These are phyloP conservation scores for Alternaria triticimaculans DNA, from an alignment of 2,329 filamentous ascomycete genomes.

Conservation along the genomic window DNA sequence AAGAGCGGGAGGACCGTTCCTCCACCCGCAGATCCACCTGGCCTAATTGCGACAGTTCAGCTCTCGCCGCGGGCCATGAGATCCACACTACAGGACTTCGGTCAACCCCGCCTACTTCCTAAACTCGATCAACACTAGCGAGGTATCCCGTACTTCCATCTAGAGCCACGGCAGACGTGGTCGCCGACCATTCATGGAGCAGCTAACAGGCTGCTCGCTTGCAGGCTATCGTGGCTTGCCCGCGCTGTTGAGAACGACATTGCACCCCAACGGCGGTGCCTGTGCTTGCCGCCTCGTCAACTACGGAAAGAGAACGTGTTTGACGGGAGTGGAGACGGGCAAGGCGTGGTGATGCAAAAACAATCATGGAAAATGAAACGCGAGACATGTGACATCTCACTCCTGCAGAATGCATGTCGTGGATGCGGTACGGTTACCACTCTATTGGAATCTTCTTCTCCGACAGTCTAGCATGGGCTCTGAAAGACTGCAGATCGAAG, in stretches of 20 bases:
- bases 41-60: neutral
- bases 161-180: neutral
- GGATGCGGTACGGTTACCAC: neutral
- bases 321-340: neutral
- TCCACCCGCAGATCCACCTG: slow-evolving; percentile 5
- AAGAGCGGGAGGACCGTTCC: slow-evolving; percentile 12
- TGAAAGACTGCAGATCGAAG: neutral
- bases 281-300: neutral
- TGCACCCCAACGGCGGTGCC: neutral
- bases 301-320: neutral
- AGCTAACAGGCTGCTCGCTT: neutral
- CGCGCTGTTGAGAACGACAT: neutral
- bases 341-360: neutral
- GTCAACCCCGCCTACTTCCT: neutral
- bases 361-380: neutral
- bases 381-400: neutral
- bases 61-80: neutral
- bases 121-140: neutral
- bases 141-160: neutral
- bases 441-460: neutral
- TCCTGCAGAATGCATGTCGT: neutral
- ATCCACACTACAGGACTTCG: neutral
- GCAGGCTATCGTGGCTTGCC: neutral
- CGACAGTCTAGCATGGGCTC: neutral
- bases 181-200: slow-evolving; percentile 1